Base-by-base conservation (phyloP, 2,329 filamentous ascomycete species). In the Venturiaceae sp. region DNA sequence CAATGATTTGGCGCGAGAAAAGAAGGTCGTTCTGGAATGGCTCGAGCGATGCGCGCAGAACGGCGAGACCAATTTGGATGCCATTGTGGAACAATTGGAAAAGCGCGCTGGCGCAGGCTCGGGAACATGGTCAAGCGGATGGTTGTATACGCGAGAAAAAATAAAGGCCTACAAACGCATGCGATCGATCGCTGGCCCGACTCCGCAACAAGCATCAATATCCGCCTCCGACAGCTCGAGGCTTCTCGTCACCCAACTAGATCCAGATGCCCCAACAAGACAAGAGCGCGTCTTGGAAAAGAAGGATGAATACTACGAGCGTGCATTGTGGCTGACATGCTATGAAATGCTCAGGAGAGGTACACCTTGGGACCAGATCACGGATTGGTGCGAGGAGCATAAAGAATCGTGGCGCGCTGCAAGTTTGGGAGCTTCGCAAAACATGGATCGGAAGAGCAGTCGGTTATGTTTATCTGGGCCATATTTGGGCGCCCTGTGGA, bases 291-390 rank as follows among this genome's bases (percentile, higher is more conserved):
- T 80, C 54, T 77, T 97, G 41, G 87, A 95, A 68, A 82, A 85
- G 26, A 84, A 92, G 65, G 94, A 99, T 68, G 85, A 90, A 63
- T 92, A 86, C 66, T 94, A 92, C 62, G 94, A 99, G 74, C 83
- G 87, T 57, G 88, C 91, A 2, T 88, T 95, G 52, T 97, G 94
- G 92, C 80, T 92, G 61, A 87, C 89, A n/a, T 94, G 90, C 72
- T 97, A 91, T 76, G 90, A 96, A 70, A 88, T 96, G 77, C 78
- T 99, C 56, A 85, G 92, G 53, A 84, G 91, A 50, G 94, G 94
- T n/a, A 85, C 84, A 63, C 83, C 80, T 61, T 83, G 88, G 74
- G 74, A 81, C 8, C 82, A 87, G 37, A 88, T 97, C 62, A 83
- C 84, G 58, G 87, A 92, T 53, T 96, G 91, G 90, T 95, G 91